Conservation (phyloP, 2,329 filamentous ascomycete species). For the Elsinoe fawcettii region DNA sequence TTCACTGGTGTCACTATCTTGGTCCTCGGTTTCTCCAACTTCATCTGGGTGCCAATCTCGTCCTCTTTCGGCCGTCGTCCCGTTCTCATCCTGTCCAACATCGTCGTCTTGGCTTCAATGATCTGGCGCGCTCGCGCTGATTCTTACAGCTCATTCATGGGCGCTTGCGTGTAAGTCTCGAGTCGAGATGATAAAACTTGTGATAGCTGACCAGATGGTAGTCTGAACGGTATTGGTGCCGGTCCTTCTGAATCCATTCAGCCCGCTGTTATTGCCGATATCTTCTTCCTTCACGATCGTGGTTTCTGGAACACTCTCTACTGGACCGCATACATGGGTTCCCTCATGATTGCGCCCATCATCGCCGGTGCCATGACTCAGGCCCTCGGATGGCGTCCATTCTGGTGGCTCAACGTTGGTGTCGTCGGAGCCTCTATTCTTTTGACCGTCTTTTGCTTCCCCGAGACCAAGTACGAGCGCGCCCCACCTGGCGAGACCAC, state of each 20-base stretch:
- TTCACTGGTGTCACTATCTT: conserved; percentile 52
- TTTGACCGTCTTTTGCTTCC: conserved; percentile 52
- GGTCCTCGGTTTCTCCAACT: conserved; percentile 53
- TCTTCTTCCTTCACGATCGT: conserved; percentile 58
- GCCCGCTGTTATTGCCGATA: conserved; percentile 56
- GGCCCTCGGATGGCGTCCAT: conserved; percentile 52
- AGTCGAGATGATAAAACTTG: neutral
- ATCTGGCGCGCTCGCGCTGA: conserved; percentile 53
- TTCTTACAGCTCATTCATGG: conserved; percentile 57
- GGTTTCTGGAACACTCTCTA: conserved; percentile 56
- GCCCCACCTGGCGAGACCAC: conserved; percentile 27
- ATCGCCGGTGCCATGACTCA: conserved; percentile 54
- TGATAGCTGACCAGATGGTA: neutral
- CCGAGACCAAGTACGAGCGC: conserved; percentile 55
- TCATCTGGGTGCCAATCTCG: conserved; percentile 51
- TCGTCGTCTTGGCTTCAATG: conserved; percentile 46
- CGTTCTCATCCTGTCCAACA: conserved; percentile 45
- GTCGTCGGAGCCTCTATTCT: conserved; percentile 44
- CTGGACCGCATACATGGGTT: conserved; percentile 56
- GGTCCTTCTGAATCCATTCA: conserved; percentile 56
- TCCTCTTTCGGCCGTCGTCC: conserved; percentile 49
- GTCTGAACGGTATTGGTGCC: conserved; percentile 54
- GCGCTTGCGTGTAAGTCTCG: conserved; percentile 37
- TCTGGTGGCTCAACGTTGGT: conserved; percentile 59
- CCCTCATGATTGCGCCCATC: conserved; percentile 54